These are phyloP conservation scores for Lignosus rhinocerotis DNA, from an alignment of 1,284 basidiomycete species.

Conservation along the genomic window DNA sequence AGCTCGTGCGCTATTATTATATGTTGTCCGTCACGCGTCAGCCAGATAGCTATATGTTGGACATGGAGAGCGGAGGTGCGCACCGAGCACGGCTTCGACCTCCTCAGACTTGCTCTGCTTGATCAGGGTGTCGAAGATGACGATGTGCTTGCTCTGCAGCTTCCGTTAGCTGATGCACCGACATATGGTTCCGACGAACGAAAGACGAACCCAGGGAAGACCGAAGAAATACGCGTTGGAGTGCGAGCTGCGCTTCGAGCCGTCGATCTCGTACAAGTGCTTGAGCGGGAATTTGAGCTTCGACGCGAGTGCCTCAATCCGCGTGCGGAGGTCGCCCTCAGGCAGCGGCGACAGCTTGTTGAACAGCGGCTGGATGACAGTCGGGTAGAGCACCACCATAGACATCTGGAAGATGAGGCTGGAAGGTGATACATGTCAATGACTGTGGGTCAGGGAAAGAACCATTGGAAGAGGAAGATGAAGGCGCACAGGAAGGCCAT, in stretches of 20 bases:
- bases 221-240: constrained; percentile 97
- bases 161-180: not conserved
- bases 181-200: not conserved
- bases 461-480: not conserved
- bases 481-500: constrained; percentile 77
- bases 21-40: not conserved
- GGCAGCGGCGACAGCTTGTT: constrained; percentile 92
- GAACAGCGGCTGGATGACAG: constrained; percentile 93
- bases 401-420: constrained; percentile 83
- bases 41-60: not conserved
- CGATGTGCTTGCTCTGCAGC: constrained; percentile 84
- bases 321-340: constrained; percentile 69
- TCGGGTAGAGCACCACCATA: constrained; percentile 86
- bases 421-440: not conserved
- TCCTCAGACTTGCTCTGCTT: constrained; percentile 86
- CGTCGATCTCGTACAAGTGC: constrained; percentile 96
- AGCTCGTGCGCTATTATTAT: constrained; percentile 78
- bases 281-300: constrained; percentile 93
- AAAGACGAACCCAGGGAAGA: constrained; percentile 75
- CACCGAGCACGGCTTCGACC: constrained; percentile 82
- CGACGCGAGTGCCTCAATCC: constrained; percentile 75
- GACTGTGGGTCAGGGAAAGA: not conserved
- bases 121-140: constrained; percentile 96
- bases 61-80: constrained; percentile 7
- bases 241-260: constrained; percentile 92